These are phyloP conservation scores for Xerocomus nothofagi DNA, from an alignment of 1,284 basidiomycete genomes.

Conservation along the genomic window DNA sequence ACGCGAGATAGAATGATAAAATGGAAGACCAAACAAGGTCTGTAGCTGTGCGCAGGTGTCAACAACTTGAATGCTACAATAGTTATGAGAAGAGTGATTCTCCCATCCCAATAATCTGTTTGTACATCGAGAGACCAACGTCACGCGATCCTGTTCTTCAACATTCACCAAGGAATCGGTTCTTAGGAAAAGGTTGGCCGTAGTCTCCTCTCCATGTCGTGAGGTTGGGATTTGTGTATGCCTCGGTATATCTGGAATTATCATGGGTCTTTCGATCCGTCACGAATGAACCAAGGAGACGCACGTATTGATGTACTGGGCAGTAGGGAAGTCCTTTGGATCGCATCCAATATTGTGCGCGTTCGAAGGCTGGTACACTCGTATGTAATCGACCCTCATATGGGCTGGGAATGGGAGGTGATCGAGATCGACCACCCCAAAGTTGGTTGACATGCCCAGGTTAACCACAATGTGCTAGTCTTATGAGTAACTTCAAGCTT, in stretches of 20 bases:
- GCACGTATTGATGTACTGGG: slow-evolving; percentile 37
- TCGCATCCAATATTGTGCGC: slow-evolving; percentile 41
- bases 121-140: background rate
- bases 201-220: slow-evolving; percentile 41
- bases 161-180: slow-evolving; percentile 33
- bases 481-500: too few species aligned
- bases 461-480: slow-evolving; percentile 45
- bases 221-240: slow-evolving; percentile 44
- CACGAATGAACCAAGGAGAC: slow-evolving; percentile 14
- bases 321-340: slow-evolving; percentile 40
- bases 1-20: slow-evolving; percentile 2
- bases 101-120: too few species aligned
- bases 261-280: background rate
- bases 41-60: background rate
- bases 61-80: slow-evolving; percentile 2
- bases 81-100: background rate
- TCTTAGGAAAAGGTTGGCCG: slow-evolving; percentile 34
- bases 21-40: background rate
- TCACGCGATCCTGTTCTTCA: slow-evolving; percentile 9
- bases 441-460: slow-evolving; percentile 42
- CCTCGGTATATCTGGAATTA: slow-evolving; percentile 35
- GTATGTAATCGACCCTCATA: slow-evolving; percentile 46
- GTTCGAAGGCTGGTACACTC: slow-evolving; percentile 43
- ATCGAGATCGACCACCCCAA: slow-evolving; percentile 42
- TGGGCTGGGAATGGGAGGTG: slow-evolving; percentile 40